Percentiles rank a stretch among this genome's conserved stretches.
Evolutionary conservation across 352 stramenopile species (phyloP).

Genomic region (Phytophthora fragariae): DNA sequence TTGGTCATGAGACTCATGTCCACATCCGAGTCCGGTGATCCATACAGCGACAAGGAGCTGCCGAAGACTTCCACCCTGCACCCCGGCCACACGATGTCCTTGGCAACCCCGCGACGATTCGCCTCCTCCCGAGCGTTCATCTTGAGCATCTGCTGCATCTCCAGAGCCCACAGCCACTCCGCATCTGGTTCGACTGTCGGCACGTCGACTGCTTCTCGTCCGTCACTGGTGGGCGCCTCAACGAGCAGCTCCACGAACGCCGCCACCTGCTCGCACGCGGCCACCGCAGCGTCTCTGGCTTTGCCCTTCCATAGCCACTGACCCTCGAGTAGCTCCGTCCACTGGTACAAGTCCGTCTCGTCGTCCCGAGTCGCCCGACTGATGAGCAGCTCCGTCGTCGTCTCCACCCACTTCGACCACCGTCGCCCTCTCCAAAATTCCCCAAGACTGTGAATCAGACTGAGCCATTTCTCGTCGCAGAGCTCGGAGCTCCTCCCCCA

Average conservation of each 20-base stretch:
- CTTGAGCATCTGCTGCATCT: slow-evolving; percentile 43
- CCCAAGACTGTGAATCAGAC: slow-evolving; percentile 7
- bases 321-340: slow-evolving; percentile 30
- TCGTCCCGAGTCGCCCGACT: slow-evolving; percentile 39
- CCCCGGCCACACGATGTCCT: slow-evolving; percentile 41
- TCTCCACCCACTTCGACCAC: slow-evolving; percentile 53
- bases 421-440: slow-evolving; percentile 37
- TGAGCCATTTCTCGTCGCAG: slow-evolving; percentile 26
- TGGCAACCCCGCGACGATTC: slow-evolving; percentile 34
- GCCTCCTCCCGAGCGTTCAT: slow-evolving; percentile 43
- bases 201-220: not conserved
- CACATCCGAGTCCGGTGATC: slow-evolving; percentile 65
- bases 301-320: slow-evolving; percentile 34
- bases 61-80: slow-evolving; percentile 62
- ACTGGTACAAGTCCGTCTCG: slow-evolving; percentile 36
- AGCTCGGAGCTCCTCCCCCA: slow-evolving; percentile 24
- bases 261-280: slow-evolving; percentile 34
- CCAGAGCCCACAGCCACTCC: slow-evolving; percentile 6
- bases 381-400: slow-evolving; percentile 64
- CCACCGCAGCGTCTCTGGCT: slow-evolving; percentile 15
- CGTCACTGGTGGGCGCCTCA: not conserved
- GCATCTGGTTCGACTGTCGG: not conserved
- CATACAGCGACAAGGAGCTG: slow-evolving; percentile 73
- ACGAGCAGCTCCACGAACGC: slow-evolving; percentile 48
- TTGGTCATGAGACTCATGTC: slow-evolving; percentile 59